phyloP scores from a whole-genome alignment of 805 yeast genomes.

The Dipodascopsis uninucleata region DNA sequence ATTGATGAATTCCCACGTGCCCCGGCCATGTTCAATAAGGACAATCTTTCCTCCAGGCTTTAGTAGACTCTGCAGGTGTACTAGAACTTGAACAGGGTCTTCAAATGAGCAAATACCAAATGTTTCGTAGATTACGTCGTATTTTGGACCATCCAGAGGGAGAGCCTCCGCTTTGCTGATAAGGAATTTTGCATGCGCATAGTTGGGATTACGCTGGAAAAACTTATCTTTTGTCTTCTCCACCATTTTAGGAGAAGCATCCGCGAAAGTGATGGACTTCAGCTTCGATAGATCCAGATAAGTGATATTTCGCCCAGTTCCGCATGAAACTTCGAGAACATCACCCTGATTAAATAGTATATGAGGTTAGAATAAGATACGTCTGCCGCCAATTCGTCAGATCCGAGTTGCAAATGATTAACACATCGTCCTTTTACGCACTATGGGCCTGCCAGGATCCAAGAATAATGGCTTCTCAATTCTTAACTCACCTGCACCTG shows the following conservation, averaged over 20 bases:
- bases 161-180: conserved; percentile 75
- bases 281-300: conserved; percentile 47
- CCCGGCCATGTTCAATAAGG: conserved; percentile 88
- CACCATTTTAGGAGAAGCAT: conserved; percentile 83
- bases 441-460: too few relatives aligned
- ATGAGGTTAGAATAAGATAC: conserved; percentile 52
- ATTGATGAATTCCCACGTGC: conserved; percentile 74
- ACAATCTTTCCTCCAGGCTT: conserved; percentile 89
- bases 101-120: conserved; percentile 95
- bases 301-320: conserved; percentile 89
- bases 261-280: conserved; percentile 76
- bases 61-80: conserved; percentile 66
- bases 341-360: conserved; percentile 83
- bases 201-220: conserved; percentile 60
- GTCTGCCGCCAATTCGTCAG: too few relatives aligned
- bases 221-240: conserved; percentile 74
- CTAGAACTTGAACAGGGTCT: conserved; percentile 79
- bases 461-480: background rate
- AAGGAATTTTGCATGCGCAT: conserved; percentile 74
- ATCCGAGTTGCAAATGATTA: too few relatives aligned
- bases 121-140: conserved; percentile 89
- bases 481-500: conserved; percentile 18
- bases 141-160: conserved; percentile 49
- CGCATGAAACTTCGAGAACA: conserved; percentile 90
- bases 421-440: too few relatives aligned